These are phyloP conservation scores for Mucor sp. DNA, from an alignment of 371 early-diverging fungal genomes.

Conservation along the genomic window DNA sequence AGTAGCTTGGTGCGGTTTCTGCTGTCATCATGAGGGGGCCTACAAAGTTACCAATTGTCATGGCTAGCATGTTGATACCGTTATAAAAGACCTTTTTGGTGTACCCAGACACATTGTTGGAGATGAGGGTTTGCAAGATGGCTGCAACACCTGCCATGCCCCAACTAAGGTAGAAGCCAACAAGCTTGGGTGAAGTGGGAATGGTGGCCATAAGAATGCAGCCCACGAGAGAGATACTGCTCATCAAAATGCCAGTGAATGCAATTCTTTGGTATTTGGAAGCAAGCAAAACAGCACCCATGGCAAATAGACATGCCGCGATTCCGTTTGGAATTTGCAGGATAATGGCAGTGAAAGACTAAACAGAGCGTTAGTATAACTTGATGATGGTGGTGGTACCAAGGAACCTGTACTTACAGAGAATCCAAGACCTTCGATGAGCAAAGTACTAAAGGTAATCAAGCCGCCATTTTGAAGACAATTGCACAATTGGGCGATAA, in stretches of 20 bases:
- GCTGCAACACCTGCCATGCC: conserved; percentile 17
- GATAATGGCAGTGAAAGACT: conserved; percentile 25
- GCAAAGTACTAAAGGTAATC: conserved; percentile 33
- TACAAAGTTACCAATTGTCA: conserved; percentile 31
- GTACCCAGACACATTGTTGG: conserved; percentile 31
- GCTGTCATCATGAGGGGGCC: conserved; percentile 31
- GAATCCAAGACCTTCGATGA: conserved; percentile 39
- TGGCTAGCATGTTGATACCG: conserved; percentile 15
- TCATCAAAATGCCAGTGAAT: conserved; percentile 5
- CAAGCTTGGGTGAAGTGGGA: conserved; percentile 20
- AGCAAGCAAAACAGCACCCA: conserved; percentile 14
- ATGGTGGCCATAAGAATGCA: conserved; percentile 20
- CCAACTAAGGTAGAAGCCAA: conserved; percentile 29
- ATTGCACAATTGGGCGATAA: conserved; percentile 17
- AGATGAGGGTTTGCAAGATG: conserved; percentile 17
- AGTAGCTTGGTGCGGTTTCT: conserved; percentile 21
- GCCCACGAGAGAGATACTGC: conserved; percentile 15
- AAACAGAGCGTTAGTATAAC: background rate
- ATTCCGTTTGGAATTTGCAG: conserved; percentile 34
- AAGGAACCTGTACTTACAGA: conserved; percentile 22
- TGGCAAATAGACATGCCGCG: conserved; percentile 14
- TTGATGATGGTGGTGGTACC: background rate
- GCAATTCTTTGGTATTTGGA: background rate
- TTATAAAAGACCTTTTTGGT: conserved; percentile 31
- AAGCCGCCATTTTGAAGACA: conserved; percentile 40